Evolutionary conservation across 2,329 filamentous ascomycete genomes (phyloP), one percentile per base, ranked within the genome.

Genomic region (Penicillium sp.): DNA sequence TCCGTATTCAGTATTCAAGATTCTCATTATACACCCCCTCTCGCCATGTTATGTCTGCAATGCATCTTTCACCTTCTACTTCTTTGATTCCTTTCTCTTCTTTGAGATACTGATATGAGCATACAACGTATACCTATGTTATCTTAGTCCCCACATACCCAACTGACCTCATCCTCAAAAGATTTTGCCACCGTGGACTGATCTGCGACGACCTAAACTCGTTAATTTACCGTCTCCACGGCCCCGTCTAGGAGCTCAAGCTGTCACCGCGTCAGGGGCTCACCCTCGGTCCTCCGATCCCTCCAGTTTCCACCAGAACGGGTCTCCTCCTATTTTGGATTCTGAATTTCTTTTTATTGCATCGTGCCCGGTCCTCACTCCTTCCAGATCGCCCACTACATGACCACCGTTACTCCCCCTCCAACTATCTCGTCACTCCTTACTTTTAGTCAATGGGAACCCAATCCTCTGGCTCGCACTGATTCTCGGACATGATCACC

Each of bases 211-310:
- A 56, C 55, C 48, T 53, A 61, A 62, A 53, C 62, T 60, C 50
- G 58, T 62, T 66, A 63, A 65, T 65, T 63, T 63, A 63, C 62
- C 60, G 58, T 60, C 60, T 63, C 61, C 60, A 61, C 62, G 54
- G 57, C 51, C 51, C 58, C 60, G 53, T 57, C 49, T 47, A 57
- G 58, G 61, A 67, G 60, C 60, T 65, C 59, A 50, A 70, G 66
- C 69, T 71, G 69, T 71, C 69, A 71, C 62, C 67, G 67, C 65
- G 67, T 70, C 66, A 71, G 69, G 68, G 69, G 66, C 58, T 66
- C 56, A 32, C 44, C 51, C 57, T 59, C 56, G 57, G 51, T 50
- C 48, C 62, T 67, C 56, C 60, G 62, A 64, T 65, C 59, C 53
- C 59, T 59, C 68, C 64, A 69, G 66, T 53, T 49, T 49, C 47